These are phyloP conservation scores for Cladorrhinum samala DNA, from an alignment of 495 filamentous ascomycete species.

Conservation along the genomic window DNA sequence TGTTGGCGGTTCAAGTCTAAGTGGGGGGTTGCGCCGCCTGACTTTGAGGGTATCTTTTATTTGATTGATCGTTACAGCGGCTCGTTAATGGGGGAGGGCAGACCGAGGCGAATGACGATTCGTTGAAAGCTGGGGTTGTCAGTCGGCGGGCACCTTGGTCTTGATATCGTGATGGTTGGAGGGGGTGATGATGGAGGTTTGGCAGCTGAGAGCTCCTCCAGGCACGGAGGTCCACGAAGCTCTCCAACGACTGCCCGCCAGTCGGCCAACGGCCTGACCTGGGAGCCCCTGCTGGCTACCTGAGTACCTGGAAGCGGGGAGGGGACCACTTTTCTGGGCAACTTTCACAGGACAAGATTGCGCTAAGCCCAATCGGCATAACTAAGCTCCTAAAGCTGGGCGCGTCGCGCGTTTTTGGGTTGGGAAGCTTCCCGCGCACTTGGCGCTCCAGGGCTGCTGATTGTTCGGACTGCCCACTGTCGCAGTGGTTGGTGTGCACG, in stretches of 20 bases:
- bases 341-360: neutral
- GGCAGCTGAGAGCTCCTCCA: constrained; percentile 30
- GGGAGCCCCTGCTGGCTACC: constrained; percentile 12
- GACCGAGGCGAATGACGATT: no score
- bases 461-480: no score
- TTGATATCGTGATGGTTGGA: no score
- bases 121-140: no score
- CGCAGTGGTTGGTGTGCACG: no score
- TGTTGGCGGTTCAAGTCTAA: constrained; percentile 12
- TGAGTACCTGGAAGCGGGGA: constrained; percentile 4
- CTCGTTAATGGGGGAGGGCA: no score
- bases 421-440: constrained; percentile 9
- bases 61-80: no score
- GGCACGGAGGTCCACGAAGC: constrained; percentile 31
- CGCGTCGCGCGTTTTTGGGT: constrained; percentile 12
- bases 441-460: constrained; percentile 5
- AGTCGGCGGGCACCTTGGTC: no score
- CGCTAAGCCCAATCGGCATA: constrained; percentile 2
- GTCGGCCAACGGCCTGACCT: constrained; percentile 16
- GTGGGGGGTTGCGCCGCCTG: neutral
- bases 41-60: constrained; percentile 13
- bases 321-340: neutral
- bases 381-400: neutral
- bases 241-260: constrained; percentile 13
- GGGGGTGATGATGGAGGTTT: constrained; percentile 19